These are phyloP conservation scores for Saccharomycopsis hybrid DNA, from an alignment of 1,139 yeast genomes.

Conservation along the genomic window DNA sequence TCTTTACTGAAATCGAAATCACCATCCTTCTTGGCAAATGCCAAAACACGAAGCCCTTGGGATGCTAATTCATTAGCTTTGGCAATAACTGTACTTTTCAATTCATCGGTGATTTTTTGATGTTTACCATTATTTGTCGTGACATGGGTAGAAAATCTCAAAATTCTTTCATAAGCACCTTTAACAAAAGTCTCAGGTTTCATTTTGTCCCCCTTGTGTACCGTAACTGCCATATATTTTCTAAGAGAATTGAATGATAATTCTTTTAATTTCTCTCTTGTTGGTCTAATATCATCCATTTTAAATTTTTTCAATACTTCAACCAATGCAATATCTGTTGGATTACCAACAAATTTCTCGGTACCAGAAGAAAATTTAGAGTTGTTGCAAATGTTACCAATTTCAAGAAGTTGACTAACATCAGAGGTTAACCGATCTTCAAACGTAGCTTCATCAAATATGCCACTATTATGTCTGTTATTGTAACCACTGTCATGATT, in stretches of 20 bases:
- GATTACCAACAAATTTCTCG: conserved; percentile 78
- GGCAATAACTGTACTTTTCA: conserved; percentile 39
- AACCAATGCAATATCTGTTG: conserved; percentile 86
- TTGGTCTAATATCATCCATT: conserved; percentile 59
- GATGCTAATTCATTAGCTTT: conserved; percentile 63
- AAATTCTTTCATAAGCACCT: conserved; percentile 82
- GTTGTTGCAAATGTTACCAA: conserved; percentile 79
- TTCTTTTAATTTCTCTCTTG: conserved; percentile 56
- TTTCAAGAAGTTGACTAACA: conserved; percentile 48
- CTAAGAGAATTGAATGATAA: conserved; percentile 79
- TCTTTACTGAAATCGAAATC: conserved; percentile 27
- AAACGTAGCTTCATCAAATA: conserved; percentile 37
- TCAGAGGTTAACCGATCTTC: conserved; percentile 46
- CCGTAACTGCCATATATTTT: conserved; percentile 83
- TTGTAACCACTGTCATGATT: background rate
- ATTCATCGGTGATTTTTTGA: conserved; percentile 45
- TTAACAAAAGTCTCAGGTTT: conserved; percentile 63
- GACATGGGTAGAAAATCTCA: conserved; percentile 55
- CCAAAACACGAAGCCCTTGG: conserved; percentile 84
- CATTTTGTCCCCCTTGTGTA: conserved; percentile 52
- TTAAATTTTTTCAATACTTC: conserved; percentile 70
- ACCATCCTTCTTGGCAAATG: conserved; percentile 55
- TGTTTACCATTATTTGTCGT: conserved; percentile 50
- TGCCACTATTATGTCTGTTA: background rate
- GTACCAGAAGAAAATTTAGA: conserved; percentile 63